Conservation (phyloP, 768 basidiomycete species). For the Lactarius vividus region DNA sequence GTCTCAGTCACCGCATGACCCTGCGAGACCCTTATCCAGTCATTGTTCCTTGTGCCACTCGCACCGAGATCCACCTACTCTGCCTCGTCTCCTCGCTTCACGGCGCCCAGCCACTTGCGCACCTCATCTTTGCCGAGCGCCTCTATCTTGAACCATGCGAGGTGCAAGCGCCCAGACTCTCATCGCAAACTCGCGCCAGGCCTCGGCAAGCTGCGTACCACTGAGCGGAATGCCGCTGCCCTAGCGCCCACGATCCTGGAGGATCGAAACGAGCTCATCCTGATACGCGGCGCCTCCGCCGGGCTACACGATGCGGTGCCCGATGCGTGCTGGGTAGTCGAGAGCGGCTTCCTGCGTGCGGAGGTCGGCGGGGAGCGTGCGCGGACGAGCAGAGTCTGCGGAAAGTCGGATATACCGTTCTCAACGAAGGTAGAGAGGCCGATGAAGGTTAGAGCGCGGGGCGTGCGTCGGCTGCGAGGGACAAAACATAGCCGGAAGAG, state of each 20-base stretch:
- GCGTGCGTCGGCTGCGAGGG: conserved; percentile 46
- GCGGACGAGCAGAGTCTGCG: conserved; percentile 50
- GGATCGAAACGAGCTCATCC: conserved; percentile 34
- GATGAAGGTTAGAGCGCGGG: conserved; percentile 52
- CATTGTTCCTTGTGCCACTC: background rate
- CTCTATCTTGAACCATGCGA: conserved; percentile 47
- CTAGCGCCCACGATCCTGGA: conserved; percentile 29
- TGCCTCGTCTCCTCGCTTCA: conserved; percentile 42
- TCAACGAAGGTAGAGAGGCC: conserved; percentile 49
- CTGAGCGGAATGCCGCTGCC: conserved; percentile 38
- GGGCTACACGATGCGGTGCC: conserved; percentile 43
- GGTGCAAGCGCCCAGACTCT: conserved; percentile 39
- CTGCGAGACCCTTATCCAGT: background rate
- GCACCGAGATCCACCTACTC: conserved; percentile 40
- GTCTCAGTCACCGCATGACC: too few relatives aligned
- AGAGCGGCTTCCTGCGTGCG: conserved; percentile 27
- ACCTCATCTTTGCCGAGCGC: conserved; percentile 36
- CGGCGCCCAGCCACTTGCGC: conserved; percentile 45
- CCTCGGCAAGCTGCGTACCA: conserved; percentile 47
- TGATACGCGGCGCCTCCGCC: conserved; percentile 39
- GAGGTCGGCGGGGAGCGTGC: conserved; percentile 41
- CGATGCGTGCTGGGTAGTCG: conserved; percentile 48
- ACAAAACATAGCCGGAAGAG: conserved; percentile 53
- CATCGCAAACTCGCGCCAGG: conserved; percentile 35
- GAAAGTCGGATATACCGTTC: conserved; percentile 48